phyloP scores from a whole-genome alignment of 2,329 filamentous ascomycete genomes.

The Penicillium digitatum region DNA sequence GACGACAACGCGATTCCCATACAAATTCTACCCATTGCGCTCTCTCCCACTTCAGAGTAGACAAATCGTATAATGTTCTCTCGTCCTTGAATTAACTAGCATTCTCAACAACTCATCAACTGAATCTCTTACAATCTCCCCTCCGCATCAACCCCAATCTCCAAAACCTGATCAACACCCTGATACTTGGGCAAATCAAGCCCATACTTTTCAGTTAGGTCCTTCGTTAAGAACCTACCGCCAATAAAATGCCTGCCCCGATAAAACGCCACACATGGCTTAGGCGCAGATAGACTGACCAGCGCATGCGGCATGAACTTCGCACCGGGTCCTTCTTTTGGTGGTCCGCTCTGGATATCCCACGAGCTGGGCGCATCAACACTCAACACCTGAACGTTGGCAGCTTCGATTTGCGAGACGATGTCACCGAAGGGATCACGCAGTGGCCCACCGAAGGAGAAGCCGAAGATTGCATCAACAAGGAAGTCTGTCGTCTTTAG shows the following conservation, averaged over 20 bases:
- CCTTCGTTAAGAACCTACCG: conserved; percentile 76
- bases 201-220: conserved; percentile 78
- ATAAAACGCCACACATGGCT: conserved; percentile 81
- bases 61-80: not conserved
- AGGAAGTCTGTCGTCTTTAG: conserved; percentile 70
- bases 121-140: conserved; percentile 30
- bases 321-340: conserved; percentile 69
- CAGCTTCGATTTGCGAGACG: conserved; percentile 70
- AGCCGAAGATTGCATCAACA: conserved; percentile 91
- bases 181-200: conserved; percentile 78
- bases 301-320: conserved; percentile 75
- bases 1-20: conserved; percentile 15
- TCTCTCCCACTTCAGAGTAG: not conserved
- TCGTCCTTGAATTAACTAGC: not conserved
- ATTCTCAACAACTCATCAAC: not conserved
- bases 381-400: conserved; percentile 72
- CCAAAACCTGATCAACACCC: conserved; percentile 84
- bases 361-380: conserved; percentile 93
- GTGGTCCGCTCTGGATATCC: conserved; percentile 85
- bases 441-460: conserved; percentile 87
- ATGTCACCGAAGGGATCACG: conserved; percentile 86
- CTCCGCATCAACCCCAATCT: conserved; percentile 53
- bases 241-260: conserved; percentile 87
- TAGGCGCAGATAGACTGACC: conserved; percentile 88
- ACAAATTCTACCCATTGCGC: not conserved